Evolutionary conservation across 148 eudicot genomes (phyloP).

Genomic region (Fagopyrum esculentum): DNA sequence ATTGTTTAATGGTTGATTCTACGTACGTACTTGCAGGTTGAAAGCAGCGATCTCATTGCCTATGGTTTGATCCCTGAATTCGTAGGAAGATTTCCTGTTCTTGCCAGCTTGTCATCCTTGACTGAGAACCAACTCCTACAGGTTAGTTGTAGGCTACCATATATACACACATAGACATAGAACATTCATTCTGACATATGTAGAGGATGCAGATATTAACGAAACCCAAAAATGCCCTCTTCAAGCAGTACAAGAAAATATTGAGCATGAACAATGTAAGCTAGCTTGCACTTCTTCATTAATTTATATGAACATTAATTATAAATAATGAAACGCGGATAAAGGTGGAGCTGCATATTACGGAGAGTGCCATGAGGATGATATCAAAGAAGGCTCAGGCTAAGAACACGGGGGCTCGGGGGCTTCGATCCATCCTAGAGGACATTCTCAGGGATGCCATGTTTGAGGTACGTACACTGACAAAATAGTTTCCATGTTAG

Average conservation of each 20-base stretch:
- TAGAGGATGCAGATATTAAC: conserved; percentile 35
- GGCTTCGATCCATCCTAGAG: conserved; percentile 55
- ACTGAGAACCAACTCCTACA: conserved; percentile 57
- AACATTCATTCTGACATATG: too few species aligned
- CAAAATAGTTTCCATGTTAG: not conserved
- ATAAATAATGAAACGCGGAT: not conserved
- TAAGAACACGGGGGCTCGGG: conserved; percentile 66
- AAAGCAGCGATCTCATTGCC: conserved; percentile 55
- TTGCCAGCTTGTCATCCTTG: conserved; percentile 49
- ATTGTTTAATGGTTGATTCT: not conserved
- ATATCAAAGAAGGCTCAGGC: conserved; percentile 58
- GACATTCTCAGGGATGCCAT: conserved; percentile 50
- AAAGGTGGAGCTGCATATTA: conserved; percentile 49
- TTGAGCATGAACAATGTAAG: conserved; percentile 60
- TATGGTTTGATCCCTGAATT: conserved; percentile 73
- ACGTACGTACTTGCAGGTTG: conserved; percentile 31
- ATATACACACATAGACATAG: too few species aligned
- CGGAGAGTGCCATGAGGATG: conserved; percentile 41
- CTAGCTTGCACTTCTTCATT: not conserved
- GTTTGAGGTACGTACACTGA: conserved; percentile 40
- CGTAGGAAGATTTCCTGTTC: conserved; percentile 51
- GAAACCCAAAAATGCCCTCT: conserved; percentile 63
- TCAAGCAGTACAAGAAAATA: conserved; percentile 61
- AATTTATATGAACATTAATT: not conserved
- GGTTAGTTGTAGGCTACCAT: conserved; percentile 18